Conservation (phyloP, 805 yeast species). For the Candida anglica region DNA sequence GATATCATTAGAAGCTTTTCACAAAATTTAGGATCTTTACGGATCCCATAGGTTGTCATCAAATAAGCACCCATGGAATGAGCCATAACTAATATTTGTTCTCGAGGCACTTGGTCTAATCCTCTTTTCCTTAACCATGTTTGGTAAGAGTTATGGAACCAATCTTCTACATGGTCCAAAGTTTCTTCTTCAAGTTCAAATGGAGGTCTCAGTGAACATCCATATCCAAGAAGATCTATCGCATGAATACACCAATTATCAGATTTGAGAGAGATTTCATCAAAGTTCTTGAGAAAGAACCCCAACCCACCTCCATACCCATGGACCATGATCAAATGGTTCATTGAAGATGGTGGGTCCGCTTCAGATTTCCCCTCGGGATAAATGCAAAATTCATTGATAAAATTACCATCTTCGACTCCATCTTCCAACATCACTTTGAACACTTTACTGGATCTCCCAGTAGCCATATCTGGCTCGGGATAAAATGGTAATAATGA, state of each 20-base stretch:
- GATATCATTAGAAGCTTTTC: slow-evolving; percentile 72
- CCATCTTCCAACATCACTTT: slow-evolving; percentile 22
- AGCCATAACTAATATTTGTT: slow-evolving; percentile 60
- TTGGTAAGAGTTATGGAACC: slow-evolving; percentile 63
- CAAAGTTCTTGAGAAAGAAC: slow-evolving; percentile 36
- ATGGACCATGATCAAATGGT: slow-evolving; percentile 42
- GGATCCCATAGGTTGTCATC: slow-evolving; percentile 61
- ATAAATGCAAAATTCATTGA: slow-evolving; percentile 40
- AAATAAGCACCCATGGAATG: slow-evolving; percentile 94
- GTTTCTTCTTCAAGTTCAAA: slow-evolving; percentile 46
- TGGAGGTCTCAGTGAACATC: slow-evolving; percentile 78
- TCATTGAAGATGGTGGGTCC: slow-evolving; percentile 13
- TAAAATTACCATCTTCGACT: slow-evolving; percentile 23
- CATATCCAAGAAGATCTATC: slow-evolving; percentile 86
- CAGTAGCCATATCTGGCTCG: slow-evolving; percentile 19
- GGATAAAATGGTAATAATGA: slow-evolving; percentile 46
- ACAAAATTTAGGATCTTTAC: slow-evolving; percentile 53
- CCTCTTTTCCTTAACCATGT: slow-evolving; percentile 57
- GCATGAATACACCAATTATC: slow-evolving; percentile 76
- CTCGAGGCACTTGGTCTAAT: slow-evolving; percentile 21
- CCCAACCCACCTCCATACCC: slow-evolving; percentile 47
- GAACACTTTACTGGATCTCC: slow-evolving; percentile 27
- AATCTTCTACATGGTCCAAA: slow-evolving; percentile 50
- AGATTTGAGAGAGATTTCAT: slow-evolving; percentile 15
- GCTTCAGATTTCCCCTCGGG: slow-evolving; percentile 20